Percentiles rank a stretch among this genome's conserved stretches.
Conservation (phyloP, 2,329 filamentous ascomycete species). For the Lachnellula subtilissima region DNA sequence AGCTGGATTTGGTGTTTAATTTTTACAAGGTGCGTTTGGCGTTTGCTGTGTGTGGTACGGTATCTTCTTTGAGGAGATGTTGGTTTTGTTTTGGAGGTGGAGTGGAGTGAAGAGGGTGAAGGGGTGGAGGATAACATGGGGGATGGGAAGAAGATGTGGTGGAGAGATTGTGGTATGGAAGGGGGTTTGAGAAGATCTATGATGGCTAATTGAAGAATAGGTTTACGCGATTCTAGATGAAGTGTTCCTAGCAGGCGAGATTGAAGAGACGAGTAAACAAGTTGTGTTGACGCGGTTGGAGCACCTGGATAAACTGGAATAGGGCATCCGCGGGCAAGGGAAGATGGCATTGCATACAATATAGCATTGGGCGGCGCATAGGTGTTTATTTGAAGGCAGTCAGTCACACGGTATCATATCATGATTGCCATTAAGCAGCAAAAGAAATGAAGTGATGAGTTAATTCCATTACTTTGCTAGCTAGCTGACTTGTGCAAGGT, state of each 20-base stretch:
- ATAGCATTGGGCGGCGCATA: slow-evolving; percentile 8
- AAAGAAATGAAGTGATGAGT: not conserved
- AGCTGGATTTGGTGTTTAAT: slow-evolving; percentile 85
- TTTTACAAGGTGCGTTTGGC: slow-evolving; percentile 56
- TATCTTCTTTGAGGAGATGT: not conserved
- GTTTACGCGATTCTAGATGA: slow-evolving; percentile 98
- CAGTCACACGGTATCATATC: not conserved
- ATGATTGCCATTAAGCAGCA: not conserved
- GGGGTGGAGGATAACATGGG: not conserved
- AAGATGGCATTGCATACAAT: not conserved
- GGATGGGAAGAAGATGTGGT: not conserved
- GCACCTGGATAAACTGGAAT: slow-evolving; percentile 95
- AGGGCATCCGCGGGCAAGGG: slow-evolving; percentile 1
- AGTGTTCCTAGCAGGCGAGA: slow-evolving; percentile 95
- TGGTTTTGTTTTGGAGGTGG: not conserved
- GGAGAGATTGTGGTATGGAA: too few relatives aligned
- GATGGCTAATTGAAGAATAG: slow-evolving; percentile 35
- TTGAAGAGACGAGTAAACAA: slow-evolving; percentile 98
- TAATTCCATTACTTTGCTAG: not conserved
- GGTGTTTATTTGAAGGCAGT: not conserved
- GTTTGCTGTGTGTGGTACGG: not conserved
- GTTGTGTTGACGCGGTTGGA: slow-evolving; percentile 91
- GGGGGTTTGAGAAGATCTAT: not conserved
- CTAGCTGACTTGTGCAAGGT: not conserved
- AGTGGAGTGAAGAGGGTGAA: not conserved